phyloP scores from a whole-genome alignment of 2,329 filamentous ascomycete genomes.

The Lecanosticta acicola region DNA sequence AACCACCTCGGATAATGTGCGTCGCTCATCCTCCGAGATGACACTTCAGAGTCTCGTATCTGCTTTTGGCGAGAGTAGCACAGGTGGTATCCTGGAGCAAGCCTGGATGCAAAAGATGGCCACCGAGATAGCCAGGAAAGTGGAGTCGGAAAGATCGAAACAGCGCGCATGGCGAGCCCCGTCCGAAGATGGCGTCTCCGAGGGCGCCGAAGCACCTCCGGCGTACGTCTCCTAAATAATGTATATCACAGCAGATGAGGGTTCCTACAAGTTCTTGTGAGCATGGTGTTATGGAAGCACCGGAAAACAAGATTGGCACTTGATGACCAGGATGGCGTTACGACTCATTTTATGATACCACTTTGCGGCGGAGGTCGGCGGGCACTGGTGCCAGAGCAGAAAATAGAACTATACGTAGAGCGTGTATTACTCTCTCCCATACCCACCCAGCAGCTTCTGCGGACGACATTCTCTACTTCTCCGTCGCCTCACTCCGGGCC shows the following conservation, averaged over 20 bases:
- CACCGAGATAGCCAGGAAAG: constrained; percentile 78
- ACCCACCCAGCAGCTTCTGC: background rate
- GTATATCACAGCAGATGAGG: background rate
- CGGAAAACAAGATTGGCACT: background rate
- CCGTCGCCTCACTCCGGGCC: background rate
- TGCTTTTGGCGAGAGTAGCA: constrained; percentile 22
- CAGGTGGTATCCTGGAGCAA: constrained; percentile 62
- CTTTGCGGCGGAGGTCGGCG: background rate
- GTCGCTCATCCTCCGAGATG: constrained; percentile 15
- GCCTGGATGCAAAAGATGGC: constrained; percentile 93
- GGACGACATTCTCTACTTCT: background rate
- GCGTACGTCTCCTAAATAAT: constrained; percentile 32
- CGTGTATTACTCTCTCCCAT: background rate
- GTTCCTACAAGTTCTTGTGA: background rate
- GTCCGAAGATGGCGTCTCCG: constrained; percentile 14
- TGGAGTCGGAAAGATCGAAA: constrained; percentile 73
- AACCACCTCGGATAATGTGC: constrained; percentile 9
- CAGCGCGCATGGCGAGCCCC: constrained; percentile 19
- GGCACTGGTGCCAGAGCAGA: background rate
- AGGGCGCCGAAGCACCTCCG: constrained; percentile 29
- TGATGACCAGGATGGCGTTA: constrained; percentile 5
- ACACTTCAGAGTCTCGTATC: constrained; percentile 21
- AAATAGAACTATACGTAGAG: background rate
- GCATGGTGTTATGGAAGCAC: constrained; percentile 5
- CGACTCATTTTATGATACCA: constrained; percentile 5